A percentile compares a stretch with the other conserved stretches of the same genome.
Evolutionary conservation across 106 monocot species (phyloP).

Genomic region (Triglochin maritima): DNA sequence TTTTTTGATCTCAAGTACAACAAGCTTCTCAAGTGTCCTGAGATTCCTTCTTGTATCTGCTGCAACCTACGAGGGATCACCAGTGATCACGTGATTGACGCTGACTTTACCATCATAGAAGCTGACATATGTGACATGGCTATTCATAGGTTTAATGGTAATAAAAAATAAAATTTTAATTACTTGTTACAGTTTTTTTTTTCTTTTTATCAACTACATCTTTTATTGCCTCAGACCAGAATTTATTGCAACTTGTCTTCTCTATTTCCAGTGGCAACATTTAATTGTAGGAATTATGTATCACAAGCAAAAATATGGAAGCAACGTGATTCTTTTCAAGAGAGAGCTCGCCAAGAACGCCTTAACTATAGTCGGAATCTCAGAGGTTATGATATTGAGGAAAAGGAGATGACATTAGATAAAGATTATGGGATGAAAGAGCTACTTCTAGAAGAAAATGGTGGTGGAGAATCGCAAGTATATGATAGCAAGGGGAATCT

Average conservation of each 20-base stretch:
- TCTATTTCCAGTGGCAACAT: constrained; percentile 18
- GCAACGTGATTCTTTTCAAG: constrained; percentile 45
- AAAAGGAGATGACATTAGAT: constrained; percentile 29
- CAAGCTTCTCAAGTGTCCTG: constrained; percentile 33
- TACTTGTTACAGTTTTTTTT: background rate
- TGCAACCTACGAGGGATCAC: constrained; percentile 50
- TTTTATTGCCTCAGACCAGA: constrained; percentile 14
- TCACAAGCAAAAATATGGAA: constrained; percentile 49
- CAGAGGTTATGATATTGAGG: constrained; percentile 13
- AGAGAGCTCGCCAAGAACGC: constrained; percentile 65
- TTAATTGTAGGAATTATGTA: constrained; percentile 22
- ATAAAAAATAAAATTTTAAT: constrained; percentile 10
- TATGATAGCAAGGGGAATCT: constrained; percentile 19
- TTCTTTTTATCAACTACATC: background rate
- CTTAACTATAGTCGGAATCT: constrained; percentile 64
- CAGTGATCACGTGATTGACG: constrained; percentile 23
- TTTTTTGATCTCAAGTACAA: constrained; percentile 48
- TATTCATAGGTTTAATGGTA: constrained; percentile 8
- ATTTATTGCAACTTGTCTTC: constrained; percentile 12
- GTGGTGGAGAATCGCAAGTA: constrained; percentile 15
- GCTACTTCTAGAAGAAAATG: background rate
- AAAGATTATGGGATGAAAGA: constrained; percentile 20
- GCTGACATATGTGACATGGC: constrained; percentile 14
- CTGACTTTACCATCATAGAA: constrained; percentile 11
- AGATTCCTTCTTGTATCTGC: constrained; percentile 59